Base-by-base conservation (phyloP, 495 filamentous ascomycete species). In the Entonaema liquescens region DNA sequence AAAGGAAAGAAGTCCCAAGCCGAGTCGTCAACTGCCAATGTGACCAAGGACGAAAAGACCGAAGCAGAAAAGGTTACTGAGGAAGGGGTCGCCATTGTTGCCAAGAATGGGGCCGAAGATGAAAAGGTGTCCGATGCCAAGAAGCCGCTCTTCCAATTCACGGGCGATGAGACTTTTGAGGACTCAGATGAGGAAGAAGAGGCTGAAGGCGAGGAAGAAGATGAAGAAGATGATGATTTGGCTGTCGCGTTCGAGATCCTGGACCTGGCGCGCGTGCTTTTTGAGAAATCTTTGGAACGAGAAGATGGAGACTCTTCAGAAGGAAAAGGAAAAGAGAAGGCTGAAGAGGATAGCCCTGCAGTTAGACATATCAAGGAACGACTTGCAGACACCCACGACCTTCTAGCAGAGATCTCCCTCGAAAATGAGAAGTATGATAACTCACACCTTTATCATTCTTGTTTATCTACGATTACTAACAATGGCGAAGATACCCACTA, bases 121-220 rank as follows among this genome's bases (percentile, higher is more conserved):
- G 76, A 73, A 44, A 80, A 83, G 65, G 78, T 82, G 29, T 70
- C 67, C 23, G 77, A 80, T 12, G 79, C 79, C 15, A 79, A 78
- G 64, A 95, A 93, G 78, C 86, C 92, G 1, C 87, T 91, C 56
- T 98, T 99, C 78, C 92, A 95, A 67, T 97, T 98, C 73, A 92
- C 89, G 0, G 96, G 96, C 47, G 95, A 98, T 71, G 95, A 97
- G 78, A 94, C 96, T 74, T 97, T 91, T 80, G 93, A 92, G 36
- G 91, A 93, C 53, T 90, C 89, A 1, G 93, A 94, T 28, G 91
- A 89, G 29, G 85, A 85, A 36, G 82, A 81, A 17, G 81, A 76
- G 64, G 78, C 69, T 25, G 77, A 62, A 31, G 76, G 74, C 2
- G 85, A 84, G 9, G 85, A 80, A 9, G 89, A 88, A 7, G 89